Base-by-base conservation (phyloP, 306 rosid species). In the Spatholobus suberectus region DNA sequence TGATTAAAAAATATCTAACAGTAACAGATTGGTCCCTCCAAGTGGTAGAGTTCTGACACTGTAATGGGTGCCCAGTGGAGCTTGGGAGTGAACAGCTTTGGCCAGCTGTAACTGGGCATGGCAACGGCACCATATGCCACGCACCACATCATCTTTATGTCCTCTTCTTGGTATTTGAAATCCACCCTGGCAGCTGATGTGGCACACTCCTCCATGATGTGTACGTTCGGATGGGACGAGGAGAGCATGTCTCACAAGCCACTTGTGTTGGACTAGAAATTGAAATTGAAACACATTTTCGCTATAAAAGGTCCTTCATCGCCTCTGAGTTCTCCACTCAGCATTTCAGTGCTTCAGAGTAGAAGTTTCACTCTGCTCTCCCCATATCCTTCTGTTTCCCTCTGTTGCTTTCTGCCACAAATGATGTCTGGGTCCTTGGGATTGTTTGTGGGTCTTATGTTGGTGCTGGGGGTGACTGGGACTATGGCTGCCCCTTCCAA, bases 141-240 rank as follows among this genome's bases (percentile, higher is more conserved):
- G 43, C 72, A 70, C 54, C 26, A 13, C 51, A 69, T 68, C 70
- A 83, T 77, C 78, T 69, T 44, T 23, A 4, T 32, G 73, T 76
- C 70, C 12, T 49, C 23, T 47, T 83, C 43, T 82, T 34, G 34
- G 82, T 83, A 59, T 82, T 82, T 88, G 82, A 79, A 70, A n/a
- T 88, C 88, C 85, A 11, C 8, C 81, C 89, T 95, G 95, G 88
- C 78, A 15, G 14, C 12, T 81, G 81, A 89, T 62, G 73, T 86
- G 98, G 91, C 73, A 76, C 76, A 43, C 15, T 57, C 55, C 70
- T 54, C 73, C 17, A 62, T 32, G 81, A 91, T 81, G 87, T 91
- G 93, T 92, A 27, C 18, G 17, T 51, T 63, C 70, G 11, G 51
- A 62, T 20, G 23, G 18, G 52, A 51, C 17, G 5, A 6, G 43